Evolutionary conservation across 2,329 filamentous ascomycete genomes (phyloP), one percentile per base, ranked within the genome.

Genomic region (Ustilaginoidea virens): DNA sequence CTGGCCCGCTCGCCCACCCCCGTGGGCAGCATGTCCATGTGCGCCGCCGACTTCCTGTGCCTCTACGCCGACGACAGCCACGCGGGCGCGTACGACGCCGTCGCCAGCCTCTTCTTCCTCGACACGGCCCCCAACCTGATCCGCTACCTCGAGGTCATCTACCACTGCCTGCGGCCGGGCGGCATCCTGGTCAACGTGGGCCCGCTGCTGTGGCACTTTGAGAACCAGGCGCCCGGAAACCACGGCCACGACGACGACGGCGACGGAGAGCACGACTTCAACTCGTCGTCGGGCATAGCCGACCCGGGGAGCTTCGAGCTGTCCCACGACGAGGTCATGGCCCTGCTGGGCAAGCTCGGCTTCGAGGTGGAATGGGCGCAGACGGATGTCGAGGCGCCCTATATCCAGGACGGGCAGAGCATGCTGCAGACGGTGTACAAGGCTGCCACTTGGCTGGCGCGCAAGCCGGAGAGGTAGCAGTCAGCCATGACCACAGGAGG

Each of bases 61-160:
- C 53, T 86, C 1, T 98, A 98, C 49, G 67, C 64, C 16, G 63
- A 75, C 33, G 60, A 67, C 1, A 65, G 68, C 1, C 69, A 80
- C 41, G 52, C 56, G 7, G 64, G 63, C 1, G 44, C 52, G 0
- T 96, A 85, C 50, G 76, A 94, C 44, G 85, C 78, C 1, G 82
- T 96, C 2, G 74, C 81, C 0, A 82, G 80, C 3, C 80, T 93
- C 8, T 98, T 96, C 58, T 98, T 98, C 58, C 77, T 98, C 33
- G 92, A 98, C 50, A 98, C 90, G 2, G 90, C 90, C 3, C 86
- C 87, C 1, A 96, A 98, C 48, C 51, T 94, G 18, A 78, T 96
- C 30, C 71, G 79, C 2, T 98, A 98, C 47, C 70, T 98, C 19
- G 75, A 92, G 47, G 76, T 85, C 2, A 80, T 96, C 31, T 60